Conservation (phyloP, 1,139 yeast genomes). For the Debaryomyces nepalensis region DNA sequence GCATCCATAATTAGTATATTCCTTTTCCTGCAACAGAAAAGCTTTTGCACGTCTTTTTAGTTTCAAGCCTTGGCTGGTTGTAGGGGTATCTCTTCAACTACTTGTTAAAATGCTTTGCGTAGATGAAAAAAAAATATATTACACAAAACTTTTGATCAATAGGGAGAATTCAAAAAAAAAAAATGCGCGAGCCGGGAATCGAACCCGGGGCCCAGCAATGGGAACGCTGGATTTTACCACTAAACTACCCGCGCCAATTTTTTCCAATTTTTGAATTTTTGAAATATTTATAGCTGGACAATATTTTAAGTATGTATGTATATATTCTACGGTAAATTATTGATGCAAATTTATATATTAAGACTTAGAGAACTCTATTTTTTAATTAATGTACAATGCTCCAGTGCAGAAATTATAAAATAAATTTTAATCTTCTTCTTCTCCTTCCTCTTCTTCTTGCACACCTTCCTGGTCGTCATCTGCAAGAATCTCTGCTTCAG, state of each 20-base stretch:
- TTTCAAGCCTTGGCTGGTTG: not conserved
- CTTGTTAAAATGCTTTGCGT: no score
- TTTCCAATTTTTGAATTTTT: not conserved
- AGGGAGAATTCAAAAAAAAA: conserved; percentile 1
- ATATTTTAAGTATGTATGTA: not conserved
- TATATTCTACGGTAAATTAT: conserved; percentile 2
- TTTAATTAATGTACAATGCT: conserved; percentile 1
- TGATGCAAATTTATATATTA: conserved; percentile 1
- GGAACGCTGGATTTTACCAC: conserved; percentile 17
- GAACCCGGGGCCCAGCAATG: conserved; percentile 18
- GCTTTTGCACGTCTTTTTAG: not conserved
- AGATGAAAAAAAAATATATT: conserved; percentile 6
- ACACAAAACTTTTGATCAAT: conserved; percentile 2
- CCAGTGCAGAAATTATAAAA: not conserved
- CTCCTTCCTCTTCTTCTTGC: conserved; percentile 19
- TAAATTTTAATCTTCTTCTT: conserved; percentile 12
- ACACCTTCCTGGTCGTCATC: conserved; percentile 20
- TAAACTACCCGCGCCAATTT: conserved; percentile 15
- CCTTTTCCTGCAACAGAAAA: not conserved
- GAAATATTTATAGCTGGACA: not conserved
- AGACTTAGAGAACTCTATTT: not conserved
- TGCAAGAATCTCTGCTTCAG: conserved; percentile 22
- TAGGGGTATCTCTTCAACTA: not conserved
- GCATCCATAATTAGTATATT: conserved; percentile 58
- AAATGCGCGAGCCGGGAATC: conserved; percentile 17